These are phyloP conservation scores for Candida ipomoeae DNA, from an alignment of 805 yeast genomes.

Conservation along the genomic window DNA sequence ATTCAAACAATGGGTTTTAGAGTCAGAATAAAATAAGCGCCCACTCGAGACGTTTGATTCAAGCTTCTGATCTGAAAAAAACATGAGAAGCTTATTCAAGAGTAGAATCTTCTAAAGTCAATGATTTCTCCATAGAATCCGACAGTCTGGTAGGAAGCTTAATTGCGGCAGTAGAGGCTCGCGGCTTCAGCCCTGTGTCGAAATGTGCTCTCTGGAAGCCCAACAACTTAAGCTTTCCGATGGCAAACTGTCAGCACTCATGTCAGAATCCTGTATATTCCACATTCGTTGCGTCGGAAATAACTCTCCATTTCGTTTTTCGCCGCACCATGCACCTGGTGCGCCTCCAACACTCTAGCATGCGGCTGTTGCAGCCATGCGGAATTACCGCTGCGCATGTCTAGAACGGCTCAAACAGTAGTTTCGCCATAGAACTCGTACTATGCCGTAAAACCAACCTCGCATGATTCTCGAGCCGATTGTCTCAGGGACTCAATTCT, in stretches of 20 bases:
- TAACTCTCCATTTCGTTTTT: not conserved
- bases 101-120: not conserved
- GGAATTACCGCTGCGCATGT: not conserved
- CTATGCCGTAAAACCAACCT: not conserved
- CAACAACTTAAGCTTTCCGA: not conserved
- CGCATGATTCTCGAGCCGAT: not conserved
- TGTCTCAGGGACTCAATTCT: not conserved
- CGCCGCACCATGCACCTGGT: conserved; percentile 2
- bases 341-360: not conserved
- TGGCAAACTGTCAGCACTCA: not conserved
- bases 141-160: not conserved
- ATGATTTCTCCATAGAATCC: not conserved
- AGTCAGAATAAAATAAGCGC: not conserved
- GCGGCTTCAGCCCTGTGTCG: not conserved
- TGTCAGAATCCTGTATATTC: not conserved
- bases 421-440: not conserved
- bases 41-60: not conserved
- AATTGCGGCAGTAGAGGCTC: too few relatives aligned
- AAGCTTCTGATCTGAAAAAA: not conserved
- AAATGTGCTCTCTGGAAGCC: not conserved
- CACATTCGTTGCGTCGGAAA: conserved; percentile 1
- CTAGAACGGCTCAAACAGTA: not conserved
- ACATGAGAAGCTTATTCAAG: not conserved
- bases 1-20: not conserved
- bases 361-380: conserved; percentile 3